Evolutionary conservation across 352 stramenopile species (phyloP).

Genomic region (Globisporangium cylindrosporum): DNA sequence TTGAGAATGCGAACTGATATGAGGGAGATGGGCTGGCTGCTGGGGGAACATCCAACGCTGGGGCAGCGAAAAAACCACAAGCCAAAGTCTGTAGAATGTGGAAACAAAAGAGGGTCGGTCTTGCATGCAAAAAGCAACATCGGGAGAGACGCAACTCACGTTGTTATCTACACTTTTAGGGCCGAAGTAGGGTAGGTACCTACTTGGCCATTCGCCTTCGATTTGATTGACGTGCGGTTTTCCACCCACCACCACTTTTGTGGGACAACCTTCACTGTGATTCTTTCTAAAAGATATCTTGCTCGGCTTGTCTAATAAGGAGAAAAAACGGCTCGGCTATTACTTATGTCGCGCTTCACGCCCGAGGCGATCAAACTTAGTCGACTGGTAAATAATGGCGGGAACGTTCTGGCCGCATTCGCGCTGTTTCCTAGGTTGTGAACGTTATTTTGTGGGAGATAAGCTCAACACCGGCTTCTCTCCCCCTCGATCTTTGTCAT

Average conservation of each 20-base stretch:
- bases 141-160: not conserved
- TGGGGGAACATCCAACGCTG: not conserved
- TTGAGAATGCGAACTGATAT: not conserved
- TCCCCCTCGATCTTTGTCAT: not conserved
- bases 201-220: too few species aligned
- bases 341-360: not conserved
- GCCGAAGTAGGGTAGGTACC: not conserved
- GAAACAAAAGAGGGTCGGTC: slow-evolving; percentile 1
- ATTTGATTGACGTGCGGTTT: not conserved
- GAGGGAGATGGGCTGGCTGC: not conserved
- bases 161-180: not conserved
- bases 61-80: not conserved
- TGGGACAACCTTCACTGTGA: not conserved
- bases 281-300: not conserved
- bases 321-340: not conserved
- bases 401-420: not conserved
- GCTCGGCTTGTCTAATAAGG: not conserved
- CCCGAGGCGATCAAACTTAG: too few species aligned
- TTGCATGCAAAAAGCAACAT: not conserved
- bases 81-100: not conserved
- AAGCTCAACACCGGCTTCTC: not conserved
- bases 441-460: not conserved
- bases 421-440: not conserved
- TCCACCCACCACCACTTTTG: not conserved
- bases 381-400: not conserved